Evolutionary conservation across 2,329 filamentous ascomycete genomes (phyloP).

Genomic region (Knufia fluminis): DNA sequence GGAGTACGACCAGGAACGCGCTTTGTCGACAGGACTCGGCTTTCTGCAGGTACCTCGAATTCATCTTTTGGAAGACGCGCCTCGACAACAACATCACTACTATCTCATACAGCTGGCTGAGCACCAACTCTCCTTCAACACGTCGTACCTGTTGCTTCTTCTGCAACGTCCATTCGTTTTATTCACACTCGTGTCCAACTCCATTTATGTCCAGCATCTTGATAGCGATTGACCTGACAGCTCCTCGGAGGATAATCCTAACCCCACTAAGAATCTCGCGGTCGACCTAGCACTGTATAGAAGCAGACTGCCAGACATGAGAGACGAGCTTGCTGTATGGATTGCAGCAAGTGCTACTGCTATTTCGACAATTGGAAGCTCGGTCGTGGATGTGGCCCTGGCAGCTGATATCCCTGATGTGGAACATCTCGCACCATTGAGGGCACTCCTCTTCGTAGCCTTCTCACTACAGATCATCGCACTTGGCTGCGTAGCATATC

Average conservation of each 20-base stretch:
- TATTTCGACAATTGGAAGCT: conserved; percentile 15
- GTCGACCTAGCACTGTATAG: not conserved
- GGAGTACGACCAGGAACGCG: not conserved
- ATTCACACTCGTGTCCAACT: not conserved
- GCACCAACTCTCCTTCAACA: conserved; percentile 14
- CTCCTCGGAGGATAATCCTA: conserved; percentile 2
- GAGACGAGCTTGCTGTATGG: conserved; percentile 13
- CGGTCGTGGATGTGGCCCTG: conserved; percentile 17
- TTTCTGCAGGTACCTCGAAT: not conserved
- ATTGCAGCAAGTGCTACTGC: conserved; percentile 15
- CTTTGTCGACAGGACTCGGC: not conserved
- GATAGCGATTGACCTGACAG: conserved; percentile 5
- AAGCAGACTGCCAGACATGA: not conserved
- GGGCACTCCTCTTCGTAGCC: conserved; percentile 18
- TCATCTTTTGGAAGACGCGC: not conserved
- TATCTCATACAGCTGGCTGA: conserved; percentile 1
- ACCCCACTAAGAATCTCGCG: not conserved
- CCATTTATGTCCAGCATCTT: conserved; percentile 7
- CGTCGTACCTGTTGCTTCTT: conserved; percentile 7
- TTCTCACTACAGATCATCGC: conserved; percentile 16
- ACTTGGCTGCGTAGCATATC: conserved; percentile 13
- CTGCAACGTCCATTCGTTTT: conserved; percentile 9
- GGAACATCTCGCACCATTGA: conserved; percentile 11
- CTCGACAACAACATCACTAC: not conserved
- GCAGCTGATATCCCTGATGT: conserved; percentile 12